These are phyloP conservation scores for Penicillium sp. DNA, from an alignment of 2,329 filamentous ascomycete genomes.

Conservation along the genomic window DNA sequence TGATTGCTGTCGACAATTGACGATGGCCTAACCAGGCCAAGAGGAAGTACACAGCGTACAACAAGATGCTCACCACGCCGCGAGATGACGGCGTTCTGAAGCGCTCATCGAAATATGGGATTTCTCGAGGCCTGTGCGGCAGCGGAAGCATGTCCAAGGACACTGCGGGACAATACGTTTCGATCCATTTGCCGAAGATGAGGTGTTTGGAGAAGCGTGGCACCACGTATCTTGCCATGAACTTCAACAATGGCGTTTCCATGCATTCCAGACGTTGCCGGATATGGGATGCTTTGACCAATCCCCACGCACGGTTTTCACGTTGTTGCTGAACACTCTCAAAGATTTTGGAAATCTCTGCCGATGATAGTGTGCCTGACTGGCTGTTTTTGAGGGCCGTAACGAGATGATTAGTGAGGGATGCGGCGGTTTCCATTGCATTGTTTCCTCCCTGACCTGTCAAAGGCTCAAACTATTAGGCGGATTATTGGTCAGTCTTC, in stretches of 20 bases:
- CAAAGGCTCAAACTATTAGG: constrained; percentile 15
- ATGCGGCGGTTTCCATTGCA: constrained; percentile 20
- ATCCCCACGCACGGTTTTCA: constrained; percentile 6
- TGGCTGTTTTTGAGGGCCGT: not conserved
- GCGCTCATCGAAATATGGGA: constrained; percentile 14
- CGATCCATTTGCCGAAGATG: not conserved
- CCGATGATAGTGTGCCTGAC: not conserved
- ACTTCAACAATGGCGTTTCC: constrained; percentile 14
- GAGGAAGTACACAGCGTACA: constrained; percentile 4
- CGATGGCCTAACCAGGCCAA: constrained; percentile 9
- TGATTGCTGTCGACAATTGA: constrained; percentile 6
- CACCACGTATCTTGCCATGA: constrained; percentile 9
- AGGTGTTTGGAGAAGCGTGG: constrained; percentile 1
- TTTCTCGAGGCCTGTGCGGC: not conserved
- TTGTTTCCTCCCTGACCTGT: constrained; percentile 21
- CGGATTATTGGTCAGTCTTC: not conserved
- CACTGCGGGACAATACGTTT: constrained; percentile 2
- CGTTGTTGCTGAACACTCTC: constrained; percentile 12
- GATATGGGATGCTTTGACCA: constrained; percentile 12
- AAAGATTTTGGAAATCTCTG: constrained; percentile 5
- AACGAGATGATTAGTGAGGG: constrained; percentile 16
- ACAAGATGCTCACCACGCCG: not conserved
- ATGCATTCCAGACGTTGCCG: constrained; percentile 18
- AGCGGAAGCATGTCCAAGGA: constrained; percentile 14
- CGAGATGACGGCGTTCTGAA: constrained; percentile 5